Evolutionary conservation across 805 yeast genomes (phyloP), one percentile per base, ranked within the genome.

Genomic region (Alloascoidea africana): DNA sequence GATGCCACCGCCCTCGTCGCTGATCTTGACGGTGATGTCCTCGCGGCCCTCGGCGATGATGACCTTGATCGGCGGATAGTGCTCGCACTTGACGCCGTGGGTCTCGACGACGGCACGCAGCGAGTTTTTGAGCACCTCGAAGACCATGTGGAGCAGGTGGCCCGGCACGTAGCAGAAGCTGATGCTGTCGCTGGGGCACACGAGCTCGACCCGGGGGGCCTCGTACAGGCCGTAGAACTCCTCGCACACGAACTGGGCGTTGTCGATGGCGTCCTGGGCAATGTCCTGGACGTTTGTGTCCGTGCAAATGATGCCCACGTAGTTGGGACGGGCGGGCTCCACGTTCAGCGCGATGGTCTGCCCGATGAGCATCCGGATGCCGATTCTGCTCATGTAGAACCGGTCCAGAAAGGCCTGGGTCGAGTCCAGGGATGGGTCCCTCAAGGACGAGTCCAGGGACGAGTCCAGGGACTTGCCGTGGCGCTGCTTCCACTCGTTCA

Each of bases 1-100:
- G 42, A 86, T 84, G 16, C 95, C 96, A 18, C 95, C 96, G 27
- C 96, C 96, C 58, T 85, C 94, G 54, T 85, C 96, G 18, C 87
- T 76, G 44, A 85, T 76, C 55, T 86, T 86, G 47, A 85, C 78
- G 5, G 95, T 85, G 46, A 86, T 84, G 50, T 86, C 96, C 53
- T 85, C 94, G 35, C 75, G 71, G n/a, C 96, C 96, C 51, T 84
- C 83, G 5, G 87, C 83, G 18, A 85, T 86, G 38, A 86, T 81
- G 16, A 86, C 76, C 57, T 83, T 85, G 33, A 86, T 77, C 1
- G 93, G 82, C 0, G 95, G 94, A 52, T 76, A 84, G 40, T 68
- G 63, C 43, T 82, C 67, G 46, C 80, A 85, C 44, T 65, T 65
- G 15, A 72, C 72, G 27, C 79, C 68, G 43, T 78, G 82, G 43